Percentiles rank a stretch among this genome's conserved stretches.
Evolutionary conservation across 495 filamentous ascomycete genomes (phyloP).

Genomic region (Lindgomyces ingoldianus): DNA sequence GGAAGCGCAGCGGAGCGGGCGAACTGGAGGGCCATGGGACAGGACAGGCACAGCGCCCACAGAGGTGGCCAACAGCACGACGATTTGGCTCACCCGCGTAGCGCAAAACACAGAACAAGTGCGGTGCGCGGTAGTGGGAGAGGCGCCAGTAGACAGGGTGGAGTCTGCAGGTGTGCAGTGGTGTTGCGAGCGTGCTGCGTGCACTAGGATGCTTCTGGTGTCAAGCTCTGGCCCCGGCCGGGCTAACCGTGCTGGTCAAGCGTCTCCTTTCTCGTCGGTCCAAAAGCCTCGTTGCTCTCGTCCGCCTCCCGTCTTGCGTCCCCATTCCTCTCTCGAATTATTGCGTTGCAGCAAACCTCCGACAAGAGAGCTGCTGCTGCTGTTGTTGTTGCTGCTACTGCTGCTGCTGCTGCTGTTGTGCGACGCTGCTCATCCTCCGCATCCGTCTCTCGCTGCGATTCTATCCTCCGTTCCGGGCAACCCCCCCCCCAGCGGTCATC

Average conservation of each 20-base stretch:
- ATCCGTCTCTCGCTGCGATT: not conserved
- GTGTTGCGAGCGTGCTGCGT: too few relatives aligned
- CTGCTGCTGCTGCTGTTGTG: not conserved
- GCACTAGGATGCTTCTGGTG: too few relatives aligned
- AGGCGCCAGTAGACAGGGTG: too few relatives aligned
- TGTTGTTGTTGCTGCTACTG: not conserved
- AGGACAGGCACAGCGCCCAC: not conserved
- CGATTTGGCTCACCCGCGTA: too few relatives aligned
- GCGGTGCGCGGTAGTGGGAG: too few relatives aligned
- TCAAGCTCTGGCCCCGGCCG: too few relatives aligned
- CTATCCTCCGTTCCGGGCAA: not conserved
- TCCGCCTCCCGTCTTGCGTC: not conserved
- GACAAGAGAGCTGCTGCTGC: not conserved
- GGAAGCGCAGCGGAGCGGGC: not conserved
- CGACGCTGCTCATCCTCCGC: not conserved
- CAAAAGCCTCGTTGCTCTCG: not conserved
- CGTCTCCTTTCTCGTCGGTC: too few relatives aligned
- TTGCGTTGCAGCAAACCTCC: not conserved
- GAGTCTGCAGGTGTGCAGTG: too few relatives aligned
- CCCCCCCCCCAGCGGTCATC: slow-evolving; percentile 3
- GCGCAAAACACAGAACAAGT: too few relatives aligned
- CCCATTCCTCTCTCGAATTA: not conserved
- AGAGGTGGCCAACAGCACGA: not conserved
- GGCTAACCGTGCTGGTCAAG: too few relatives aligned
- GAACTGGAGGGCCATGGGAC: not conserved